These are phyloP conservation scores for Inonotus hispidus DNA, from an alignment of 1,284 basidiomycete species.

Conservation along the genomic window DNA sequence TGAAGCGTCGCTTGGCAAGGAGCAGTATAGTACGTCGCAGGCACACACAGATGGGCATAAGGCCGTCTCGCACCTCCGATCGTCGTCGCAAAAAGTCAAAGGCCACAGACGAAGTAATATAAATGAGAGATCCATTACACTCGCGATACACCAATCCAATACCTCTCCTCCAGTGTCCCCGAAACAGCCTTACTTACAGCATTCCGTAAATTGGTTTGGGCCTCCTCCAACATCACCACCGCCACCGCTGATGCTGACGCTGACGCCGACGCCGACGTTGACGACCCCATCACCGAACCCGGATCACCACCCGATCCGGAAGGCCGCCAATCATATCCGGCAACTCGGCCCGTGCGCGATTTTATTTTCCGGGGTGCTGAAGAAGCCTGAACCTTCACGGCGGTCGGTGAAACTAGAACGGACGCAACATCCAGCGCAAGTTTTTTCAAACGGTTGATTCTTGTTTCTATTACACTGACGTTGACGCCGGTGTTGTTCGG, in stretches of 20 bases:
- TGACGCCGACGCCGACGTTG: not conserved
- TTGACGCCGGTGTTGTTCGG: not conserved
- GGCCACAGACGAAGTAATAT: too few relatives aligned
- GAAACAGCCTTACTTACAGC: constrained; percentile 38
- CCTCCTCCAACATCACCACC: not conserved
- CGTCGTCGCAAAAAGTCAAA: too few relatives aligned
- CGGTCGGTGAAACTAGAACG: constrained; percentile 23
- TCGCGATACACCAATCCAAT: constrained; percentile 32
- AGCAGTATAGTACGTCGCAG: not conserved
- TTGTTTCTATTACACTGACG: not conserved
- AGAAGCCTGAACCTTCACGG: constrained; percentile 1
- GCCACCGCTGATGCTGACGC: constrained; percentile 1
- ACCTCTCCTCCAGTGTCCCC: constrained; percentile 34
- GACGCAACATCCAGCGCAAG: constrained; percentile 47
- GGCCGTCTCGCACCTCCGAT: too few relatives aligned
- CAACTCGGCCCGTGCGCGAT: not conserved
- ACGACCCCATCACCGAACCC: constrained; percentile 21
- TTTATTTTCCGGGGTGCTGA: constrained; percentile 8
- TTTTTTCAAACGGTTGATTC: constrained; percentile 26
- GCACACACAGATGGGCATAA: not conserved
- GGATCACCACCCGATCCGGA: constrained; percentile 24
- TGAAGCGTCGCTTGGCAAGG: not conserved
- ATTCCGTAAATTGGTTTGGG: constrained; percentile 25
- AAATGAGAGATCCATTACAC: too few relatives aligned
- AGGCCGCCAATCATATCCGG: constrained; percentile 8